A percentile compares a stretch with the other conserved stretches of the same genome.
Evolutionary conservation across 176 grass and related monocot genomes (phyloP).

Genomic region (maize (Zea mays)): DNA sequence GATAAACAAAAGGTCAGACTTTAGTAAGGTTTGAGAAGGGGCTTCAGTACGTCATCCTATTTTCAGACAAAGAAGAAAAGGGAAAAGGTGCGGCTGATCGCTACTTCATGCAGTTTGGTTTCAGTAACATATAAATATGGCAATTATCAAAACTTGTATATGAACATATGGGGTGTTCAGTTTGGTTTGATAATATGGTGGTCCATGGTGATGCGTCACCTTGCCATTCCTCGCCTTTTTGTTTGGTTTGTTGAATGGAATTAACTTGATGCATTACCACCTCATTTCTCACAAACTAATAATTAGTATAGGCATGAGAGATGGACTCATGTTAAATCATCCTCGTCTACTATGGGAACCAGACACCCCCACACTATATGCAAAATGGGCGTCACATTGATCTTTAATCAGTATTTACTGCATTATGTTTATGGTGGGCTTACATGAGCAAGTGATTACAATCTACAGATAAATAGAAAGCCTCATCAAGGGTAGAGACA

Average conservation of each 20-base stretch:
- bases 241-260: background rate
- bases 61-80: background rate
- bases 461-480: slow-evolving; percentile 21
- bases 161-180: background rate
- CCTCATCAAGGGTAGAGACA: slow-evolving; percentile 37
- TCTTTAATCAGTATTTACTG: background rate
- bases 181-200: background rate
- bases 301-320: background rate
- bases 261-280: background rate
- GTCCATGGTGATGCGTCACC: background rate
- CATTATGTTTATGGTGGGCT: background rate
- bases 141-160: background rate
- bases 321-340: background rate
- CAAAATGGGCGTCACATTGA: background rate
- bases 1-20: slow-evolving; percentile 24
- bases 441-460: slow-evolving; percentile 1
- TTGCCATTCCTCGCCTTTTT: background rate
- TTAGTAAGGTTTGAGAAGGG: background rate
- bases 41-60: background rate
- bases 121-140: background rate
- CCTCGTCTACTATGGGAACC: background rate
- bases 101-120: background rate
- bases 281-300: background rate
- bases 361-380: background rate
- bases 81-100: background rate